phyloP scores from a whole-genome alignment of 140 eudicot genomes.

The Bidens hawaiensis region DNA sequence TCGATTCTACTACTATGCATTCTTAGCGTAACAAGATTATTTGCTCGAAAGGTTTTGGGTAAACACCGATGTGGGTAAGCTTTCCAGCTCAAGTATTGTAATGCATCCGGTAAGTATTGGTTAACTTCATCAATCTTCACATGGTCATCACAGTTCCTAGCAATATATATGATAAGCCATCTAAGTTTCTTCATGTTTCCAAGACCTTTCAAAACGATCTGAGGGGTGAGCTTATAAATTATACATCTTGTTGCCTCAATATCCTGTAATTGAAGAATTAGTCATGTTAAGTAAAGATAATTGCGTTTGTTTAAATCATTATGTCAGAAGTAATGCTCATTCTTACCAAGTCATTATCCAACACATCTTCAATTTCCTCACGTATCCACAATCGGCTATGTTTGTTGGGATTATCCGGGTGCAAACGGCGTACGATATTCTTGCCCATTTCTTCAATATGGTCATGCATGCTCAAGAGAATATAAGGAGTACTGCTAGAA shows the following conservation, averaged over 20 bases:
- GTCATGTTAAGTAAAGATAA: too few relatives aligned
- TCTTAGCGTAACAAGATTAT: constrained; percentile 1
- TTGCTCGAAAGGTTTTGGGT: too few relatives aligned
- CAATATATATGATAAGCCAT: constrained; percentile 3
- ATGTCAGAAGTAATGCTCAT: neutral
- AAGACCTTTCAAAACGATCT: neutral
- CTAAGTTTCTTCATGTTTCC: constrained; percentile 19
- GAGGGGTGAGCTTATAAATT: neutral
- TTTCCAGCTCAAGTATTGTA: constrained; percentile 6
- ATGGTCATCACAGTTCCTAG: neutral
- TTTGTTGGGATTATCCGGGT: neutral
- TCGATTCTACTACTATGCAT: neutral
- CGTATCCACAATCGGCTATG: constrained; percentile 31
- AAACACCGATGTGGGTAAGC: constrained; percentile 1
- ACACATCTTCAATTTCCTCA: neutral
- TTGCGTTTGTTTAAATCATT: too few relatives aligned
- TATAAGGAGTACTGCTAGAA: too few relatives aligned
- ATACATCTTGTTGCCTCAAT: constrained; percentile 15
- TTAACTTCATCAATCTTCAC: neutral
- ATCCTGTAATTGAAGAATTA: constrained; percentile 13
- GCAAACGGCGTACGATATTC: constrained; percentile 12
- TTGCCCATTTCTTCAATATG: constrained; percentile 25
- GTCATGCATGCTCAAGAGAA: constrained; percentile 12
- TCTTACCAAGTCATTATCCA: constrained; percentile 20
- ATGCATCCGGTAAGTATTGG: neutral